These are phyloP conservation scores for Backusella sp. DNA, from an alignment of 192 early-diverging fungal species.

Conservation along the genomic window DNA sequence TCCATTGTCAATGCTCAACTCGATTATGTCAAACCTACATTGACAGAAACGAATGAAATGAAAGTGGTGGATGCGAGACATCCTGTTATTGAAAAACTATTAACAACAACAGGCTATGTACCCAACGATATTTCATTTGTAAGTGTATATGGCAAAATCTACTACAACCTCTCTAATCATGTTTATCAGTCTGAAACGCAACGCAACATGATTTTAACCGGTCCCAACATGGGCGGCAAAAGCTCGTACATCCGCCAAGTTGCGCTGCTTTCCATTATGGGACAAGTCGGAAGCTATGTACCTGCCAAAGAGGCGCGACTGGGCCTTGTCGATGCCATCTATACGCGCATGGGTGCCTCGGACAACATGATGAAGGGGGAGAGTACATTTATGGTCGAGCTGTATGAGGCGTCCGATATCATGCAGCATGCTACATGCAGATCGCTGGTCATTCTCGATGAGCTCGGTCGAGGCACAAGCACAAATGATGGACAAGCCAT, in stretches of 20 bases:
- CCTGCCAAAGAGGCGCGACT: constrained; percentile 63
- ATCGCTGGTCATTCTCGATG: constrained; percentile 77
- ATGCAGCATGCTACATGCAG: constrained; percentile 57
- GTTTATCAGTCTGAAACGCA: neutral
- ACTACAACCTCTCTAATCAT: too few species aligned
- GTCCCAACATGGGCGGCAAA: constrained; percentile 84
- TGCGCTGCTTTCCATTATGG: constrained; percentile 59
- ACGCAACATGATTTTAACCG: constrained; percentile 49
- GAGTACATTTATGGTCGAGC: constrained; percentile 81
- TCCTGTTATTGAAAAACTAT: constrained; percentile 63
- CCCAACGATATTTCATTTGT: constrained; percentile 58
- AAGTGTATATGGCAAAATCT: neutral
- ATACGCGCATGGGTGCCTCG: constrained; percentile 69
- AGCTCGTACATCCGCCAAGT: constrained; percentile 68
- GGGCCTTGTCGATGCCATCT: constrained; percentile 70
- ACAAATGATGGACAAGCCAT: constrained; percentile 72
- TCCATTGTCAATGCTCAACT: constrained; percentile 51
- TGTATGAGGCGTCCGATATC: constrained; percentile 72
- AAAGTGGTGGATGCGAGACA: constrained; percentile 64
- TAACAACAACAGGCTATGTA: constrained; percentile 51
- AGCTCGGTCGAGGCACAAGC: constrained; percentile 79
- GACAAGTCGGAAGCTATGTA: constrained; percentile 73
- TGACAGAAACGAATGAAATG: constrained; percentile 44
- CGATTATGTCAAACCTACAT: constrained; percentile 61
- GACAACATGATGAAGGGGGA: constrained; percentile 67